Evolutionary conservation across 2,329 filamentous ascomycete genomes (phyloP), one percentile per base, ranked within the genome.

Genomic region (Pestalotiopsis fici): DNA sequence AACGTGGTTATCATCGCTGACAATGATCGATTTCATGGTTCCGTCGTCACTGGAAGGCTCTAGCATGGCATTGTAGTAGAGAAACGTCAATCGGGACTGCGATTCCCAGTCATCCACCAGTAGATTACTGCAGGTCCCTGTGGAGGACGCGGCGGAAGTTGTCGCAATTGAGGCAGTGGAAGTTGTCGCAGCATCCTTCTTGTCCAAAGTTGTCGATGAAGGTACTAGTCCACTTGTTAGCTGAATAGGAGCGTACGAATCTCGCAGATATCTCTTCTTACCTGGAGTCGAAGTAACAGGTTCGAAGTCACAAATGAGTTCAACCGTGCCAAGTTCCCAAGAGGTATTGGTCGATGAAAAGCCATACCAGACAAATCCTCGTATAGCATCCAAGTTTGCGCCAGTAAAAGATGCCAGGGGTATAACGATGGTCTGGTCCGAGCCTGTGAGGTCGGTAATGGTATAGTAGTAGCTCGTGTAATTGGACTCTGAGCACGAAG

Each of bases 31-130:
- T 25, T 81, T 79, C 85, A 89, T 88, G 6, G 85, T 85, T 2
- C 77, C 83, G 74, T 90, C 88, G 69, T 88, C 86, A 39, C 86
- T 87, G 5, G 85, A 85, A 3, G 87, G 81, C 69, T 85, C 78
- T 2, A 85, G 78, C 78, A 89, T 79, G 47, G 87, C 82, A 73
- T 90, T 90, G 79, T 90, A 90, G 72, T 81, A 86, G 18, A 90
- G 77, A 76, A 90, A 90, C 1, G 85, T 88, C 64, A 90, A 76
- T 35, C 87, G 86, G 5, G 87, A 90, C 74, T 90, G 88, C 9
- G 87, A 90, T 65, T 81, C 82, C 83, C 86, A 90, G 78, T 90
- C 88, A 69, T 90, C 88, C 65, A 90, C 81, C 28, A 87, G 73
- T 6, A 86, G 59, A 28, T 67, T 56, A 12, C 35, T 54, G 4